Conservation (phyloP, 371 early-diverging fungal species). For the Lichtheimia hyalospora region DNA sequence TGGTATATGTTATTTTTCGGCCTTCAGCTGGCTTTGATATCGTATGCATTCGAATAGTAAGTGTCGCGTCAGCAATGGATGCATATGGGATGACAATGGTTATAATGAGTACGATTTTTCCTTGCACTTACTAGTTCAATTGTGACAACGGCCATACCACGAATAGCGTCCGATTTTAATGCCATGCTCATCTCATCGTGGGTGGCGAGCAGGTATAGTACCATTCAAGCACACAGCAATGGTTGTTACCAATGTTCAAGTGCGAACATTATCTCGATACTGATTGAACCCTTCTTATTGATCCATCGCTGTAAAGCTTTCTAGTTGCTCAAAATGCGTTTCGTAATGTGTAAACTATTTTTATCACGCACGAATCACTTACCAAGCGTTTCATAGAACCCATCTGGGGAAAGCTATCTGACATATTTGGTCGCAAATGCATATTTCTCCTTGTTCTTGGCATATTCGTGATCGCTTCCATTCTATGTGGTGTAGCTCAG, state of each 20-base stretch:
- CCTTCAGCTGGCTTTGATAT: no score
- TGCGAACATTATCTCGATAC: neutral
- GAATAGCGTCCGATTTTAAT: constrained; percentile 1
- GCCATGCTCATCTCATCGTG: constrained; percentile 7
- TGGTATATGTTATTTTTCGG: no score
- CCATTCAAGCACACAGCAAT: no score
- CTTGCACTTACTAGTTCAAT: neutral
- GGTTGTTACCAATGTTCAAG: no score
- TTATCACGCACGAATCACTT: neutral
- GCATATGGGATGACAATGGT: no score
- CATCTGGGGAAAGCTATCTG: constrained; percentile 60
- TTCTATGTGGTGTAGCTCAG: constrained; percentile 55
- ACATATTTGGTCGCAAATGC: constrained; percentile 75
- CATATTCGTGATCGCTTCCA: constrained; percentile 61
- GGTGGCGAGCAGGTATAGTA: neutral
- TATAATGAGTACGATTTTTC: no score
- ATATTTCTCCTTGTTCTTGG: constrained; percentile 53
- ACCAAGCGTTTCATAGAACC: constrained; percentile 23
- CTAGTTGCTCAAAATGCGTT: constrained; percentile 48
- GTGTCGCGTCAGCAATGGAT: no score
- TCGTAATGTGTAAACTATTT: constrained; percentile 24
- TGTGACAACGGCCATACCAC: neutral
- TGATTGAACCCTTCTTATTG: no score
- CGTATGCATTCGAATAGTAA: no score
- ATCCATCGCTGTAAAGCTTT: constrained; percentile 31